Evolutionary conservation across 2,329 filamentous ascomycete genomes (phyloP), one percentile per base, ranked within the genome.

Genomic region (Claviceps sorghi): DNA sequence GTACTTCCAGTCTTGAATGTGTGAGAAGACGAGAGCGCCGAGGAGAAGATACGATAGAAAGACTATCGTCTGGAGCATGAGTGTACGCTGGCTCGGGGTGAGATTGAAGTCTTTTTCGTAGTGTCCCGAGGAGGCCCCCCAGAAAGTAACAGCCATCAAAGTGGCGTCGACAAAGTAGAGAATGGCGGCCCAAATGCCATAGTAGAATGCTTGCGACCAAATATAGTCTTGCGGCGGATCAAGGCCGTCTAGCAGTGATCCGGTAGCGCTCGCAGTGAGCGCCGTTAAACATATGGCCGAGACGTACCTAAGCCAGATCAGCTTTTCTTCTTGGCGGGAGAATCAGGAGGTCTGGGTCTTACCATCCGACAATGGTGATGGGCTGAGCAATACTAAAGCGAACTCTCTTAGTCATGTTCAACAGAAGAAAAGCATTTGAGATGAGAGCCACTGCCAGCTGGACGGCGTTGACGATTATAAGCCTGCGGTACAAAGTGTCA

Each of bases 11-110:
- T 69, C 75, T 55, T 95, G 84, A 3, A 93, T 75, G 1, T 71
- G 72, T 6, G 80, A 79, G 62, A 93, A 95, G 0, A 95, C 69
- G 0, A 83, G 77, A 0, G 84, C 88, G 1, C 90, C 90, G 2
- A 88, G 67, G 0, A 86, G 80, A 0, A 96, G 71, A 72, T 93
- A 95, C 48, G 87, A 69, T 50, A 95, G 82, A 62, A 94, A 87
- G 52, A 86, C 72, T 67, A 94, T 94, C 1, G 88, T 95, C 67
- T 96, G 90, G 30, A 95, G 69, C 73, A 96, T 95, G 22, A 96
- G 71, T 0, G 88, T 95, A 10, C 90, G 79, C 65, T 96, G 90
- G 55, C 84, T 84, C 51, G 83, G 79, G 0, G 85, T 90, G 26
- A 95, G 73, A 58, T 77, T 72, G 58, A 95, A 95, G 60, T 88